Base-by-base conservation (phyloP, 129 eudicot genomes). In the Deinandra increscens region DNA sequence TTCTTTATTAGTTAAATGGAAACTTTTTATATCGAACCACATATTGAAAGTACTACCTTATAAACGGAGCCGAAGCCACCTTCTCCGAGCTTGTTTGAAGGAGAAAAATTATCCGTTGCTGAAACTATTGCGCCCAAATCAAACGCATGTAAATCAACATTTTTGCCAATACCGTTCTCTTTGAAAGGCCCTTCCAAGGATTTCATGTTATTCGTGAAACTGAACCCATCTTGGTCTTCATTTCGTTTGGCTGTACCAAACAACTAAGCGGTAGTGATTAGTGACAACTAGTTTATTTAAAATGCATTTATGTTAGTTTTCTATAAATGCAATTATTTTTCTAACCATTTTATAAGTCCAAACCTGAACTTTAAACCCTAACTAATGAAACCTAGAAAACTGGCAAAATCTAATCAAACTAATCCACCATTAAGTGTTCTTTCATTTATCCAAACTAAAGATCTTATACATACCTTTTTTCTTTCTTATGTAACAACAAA, bases 61-160 rank as follows among this genome's bases (percentile, higher is more conserved):
- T 76, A 79, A 31, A 85, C 90, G 1, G 77, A 60, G 60, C 90
- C 90, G 42, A 85, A 85, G 20, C 90, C 90, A 54, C 90, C 90
- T 73, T 85, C 78, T 58, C 90, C 90, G 5, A 85, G 74, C 65
- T 79, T 85, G 60, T 74, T 73, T 17, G 41, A 48, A 22, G 55
- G 45, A 14, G 78, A 75, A 18, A 82, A 85, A 43, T 66, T 53
- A 39, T 73, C 69, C 5, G 87, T 85, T 59, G 91, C 83, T 50
- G 70, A 62, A 51, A 44, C 65, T 11, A 83, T 63, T 29, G 41
- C 72, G 78, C 49, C 63, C 54, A 83, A 45, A 37, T 81, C 60
- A 18, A 59, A 80, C 13, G 50, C 72, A 14, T 66, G 83, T 23
- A 83, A 48, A 69, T 80, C 85, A 36, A 65, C 59, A 42, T 77